These are phyloP conservation scores for Kodamaea arcana DNA, from an alignment of 1,139 yeast genomes.

Conservation along the genomic window DNA sequence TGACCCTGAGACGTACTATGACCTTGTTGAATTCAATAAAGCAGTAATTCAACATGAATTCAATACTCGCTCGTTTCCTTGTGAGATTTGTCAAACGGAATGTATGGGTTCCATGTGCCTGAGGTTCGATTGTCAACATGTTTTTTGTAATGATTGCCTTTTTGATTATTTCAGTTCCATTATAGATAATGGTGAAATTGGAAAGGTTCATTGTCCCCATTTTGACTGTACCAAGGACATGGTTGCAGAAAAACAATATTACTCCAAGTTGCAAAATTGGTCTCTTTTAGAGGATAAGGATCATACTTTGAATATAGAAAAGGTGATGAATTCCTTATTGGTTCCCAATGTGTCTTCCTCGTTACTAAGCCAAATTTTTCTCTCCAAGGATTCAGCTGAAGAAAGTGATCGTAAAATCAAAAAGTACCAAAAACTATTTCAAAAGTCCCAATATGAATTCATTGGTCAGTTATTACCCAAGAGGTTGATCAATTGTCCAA, in stretches of 20 bases:
- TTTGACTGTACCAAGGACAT: slow-evolving; percentile 38
- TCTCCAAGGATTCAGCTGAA: slow-evolving; percentile 4
- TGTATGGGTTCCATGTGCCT: slow-evolving; percentile 46
- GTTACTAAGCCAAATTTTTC: slow-evolving; percentile 27
- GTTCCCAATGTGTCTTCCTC: slow-evolving; percentile 32
- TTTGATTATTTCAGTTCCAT: slow-evolving; percentile 40
- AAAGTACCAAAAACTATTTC: slow-evolving; percentile 37
- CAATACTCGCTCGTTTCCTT: slow-evolving; percentile 38
- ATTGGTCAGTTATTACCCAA: slow-evolving; percentile 46
- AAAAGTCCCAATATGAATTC: slow-evolving; percentile 39
- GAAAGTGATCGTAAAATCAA: slow-evolving; percentile 20
- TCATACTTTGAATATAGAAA: slow-evolving; percentile 5
- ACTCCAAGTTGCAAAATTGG: slow-evolving; percentile 20
- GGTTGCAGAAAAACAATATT: slow-evolving; percentile 16
- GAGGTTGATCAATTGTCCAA: slow-evolving; percentile 52
- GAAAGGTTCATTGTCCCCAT: slow-evolving; percentile 58
- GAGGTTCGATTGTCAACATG: slow-evolving; percentile 48
- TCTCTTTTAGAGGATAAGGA: slow-evolving; percentile 12
- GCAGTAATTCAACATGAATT: slow-evolving; percentile 27
- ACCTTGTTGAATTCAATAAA: slow-evolving; percentile 14
- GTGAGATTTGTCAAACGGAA: slow-evolving; percentile 58
- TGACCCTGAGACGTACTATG: slow-evolving; percentile 14
- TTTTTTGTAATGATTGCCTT: slow-evolving; percentile 52
- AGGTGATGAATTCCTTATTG: slow-evolving; percentile 23
- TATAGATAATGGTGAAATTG: slow-evolving; percentile 50